Evolutionary conservation across 2,329 filamentous ascomycete species (phyloP), one percentile per base, ranked within the genome.

Genomic region (Coccinonectria pachysandricola): DNA sequence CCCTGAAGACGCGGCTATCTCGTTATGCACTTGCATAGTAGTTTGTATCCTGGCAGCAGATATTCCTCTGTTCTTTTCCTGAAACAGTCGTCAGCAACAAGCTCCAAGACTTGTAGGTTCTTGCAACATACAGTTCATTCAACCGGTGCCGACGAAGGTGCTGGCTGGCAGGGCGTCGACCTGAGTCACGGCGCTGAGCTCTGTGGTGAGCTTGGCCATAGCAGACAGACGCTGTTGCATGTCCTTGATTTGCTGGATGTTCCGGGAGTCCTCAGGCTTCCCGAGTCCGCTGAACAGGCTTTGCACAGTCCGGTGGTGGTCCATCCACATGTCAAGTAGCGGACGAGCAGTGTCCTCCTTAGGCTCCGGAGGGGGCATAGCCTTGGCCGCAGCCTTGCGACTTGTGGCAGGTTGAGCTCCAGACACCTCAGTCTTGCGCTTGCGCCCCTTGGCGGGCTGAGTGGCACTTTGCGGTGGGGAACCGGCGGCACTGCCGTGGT

Each of bases 231-330:
- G 65, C 23, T 56, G 57, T 51, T 68, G 62, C 26, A 68, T 61
- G 31, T 62, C 59, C 33, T 50, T 53, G 42, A 78, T 62, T 29
- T 68, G 63, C 34, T 70, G 60, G 35, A 72, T 52, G 36, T 66
- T 68, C 35, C 68, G 60, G 27, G 60, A 51, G 35, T 70, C 66
- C 37, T 64, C 60, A 10, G 68, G 67, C 45, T 64, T 60, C 40
- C 44, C 50, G 33, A 68, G 60, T 23, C 53, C 56, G 27, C 59
- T 55, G 22, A 77, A 59, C 20, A 80, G 68, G 34, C 62, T 63
- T 41, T 79, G 68, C 25, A 84, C 65, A 19, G 65, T 66, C 45
- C 65, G 68, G 53, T 71, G 76, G 54, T 78, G 72, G 37, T 75
- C 68, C 45, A 69, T 56, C 70, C 69, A 75, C 42, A 69, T 59